These are phyloP conservation scores for Leccinum disarticulatum DNA, from an alignment of 768 basidiomycete genomes.

Conservation along the genomic window DNA sequence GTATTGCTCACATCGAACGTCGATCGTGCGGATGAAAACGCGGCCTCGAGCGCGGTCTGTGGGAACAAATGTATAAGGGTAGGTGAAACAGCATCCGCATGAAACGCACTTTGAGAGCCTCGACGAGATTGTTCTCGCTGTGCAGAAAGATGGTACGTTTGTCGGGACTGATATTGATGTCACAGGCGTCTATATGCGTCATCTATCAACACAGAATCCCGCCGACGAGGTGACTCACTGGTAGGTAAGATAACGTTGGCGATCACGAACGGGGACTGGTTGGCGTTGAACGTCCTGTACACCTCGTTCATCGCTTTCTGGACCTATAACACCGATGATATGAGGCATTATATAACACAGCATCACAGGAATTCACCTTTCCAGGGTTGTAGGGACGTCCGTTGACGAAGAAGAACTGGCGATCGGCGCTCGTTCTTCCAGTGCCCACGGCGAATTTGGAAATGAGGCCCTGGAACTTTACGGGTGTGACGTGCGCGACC, in stretches of 20 bases:
- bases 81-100: neutral
- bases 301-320: constrained; percentile 92
- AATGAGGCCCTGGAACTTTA: constrained; percentile 73
- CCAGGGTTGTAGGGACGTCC: constrained; percentile 80
- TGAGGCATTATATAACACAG: neutral
- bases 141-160: constrained; percentile 95
- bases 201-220: neutral
- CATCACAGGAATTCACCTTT: constrained; percentile 48
- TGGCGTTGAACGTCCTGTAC: constrained; percentile 76
- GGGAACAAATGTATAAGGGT: neutral
- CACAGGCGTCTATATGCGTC: constrained; percentile 61
- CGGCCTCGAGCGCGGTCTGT: constrained; percentile 64
- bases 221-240: constrained; percentile 42
- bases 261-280: constrained; percentile 78
- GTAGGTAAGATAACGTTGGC: constrained; percentile 83
- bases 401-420: constrained; percentile 94
- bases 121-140: constrained; percentile 76
- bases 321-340: constrained; percentile 44
- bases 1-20: constrained; percentile 56
- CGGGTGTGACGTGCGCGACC: constrained; percentile 29
- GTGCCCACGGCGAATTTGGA: constrained; percentile 78
- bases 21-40: constrained; percentile 69
- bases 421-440: constrained; percentile 76
- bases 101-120: constrained; percentile 66
- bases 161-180: constrained; percentile 95